Evolutionary conservation across 495 filamentous ascomycete species (phyloP), one percentile per base, ranked within the genome.

Genomic region (Apiosordaria backusii): DNA sequence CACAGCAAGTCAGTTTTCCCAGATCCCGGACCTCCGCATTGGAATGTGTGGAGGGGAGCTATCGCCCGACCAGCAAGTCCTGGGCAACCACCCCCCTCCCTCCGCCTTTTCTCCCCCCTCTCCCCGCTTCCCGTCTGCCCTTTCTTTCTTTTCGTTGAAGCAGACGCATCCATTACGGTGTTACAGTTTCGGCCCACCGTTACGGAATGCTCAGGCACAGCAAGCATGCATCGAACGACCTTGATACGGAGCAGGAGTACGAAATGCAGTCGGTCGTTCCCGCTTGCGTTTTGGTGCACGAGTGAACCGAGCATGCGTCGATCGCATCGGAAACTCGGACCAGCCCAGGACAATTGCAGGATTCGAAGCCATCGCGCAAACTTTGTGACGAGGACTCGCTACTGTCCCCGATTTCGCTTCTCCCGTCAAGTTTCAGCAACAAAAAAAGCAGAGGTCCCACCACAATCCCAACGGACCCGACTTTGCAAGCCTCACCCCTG

Each of bases 1-100:
- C 61, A 68, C 52, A 60, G 27, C 25, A 61, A 55, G 52, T 55
- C 52, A 23, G 22, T 21, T 3, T 23, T 45, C 9, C 35, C 35
- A 55, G 22, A 19, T 55, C 61, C 59, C 71, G 71, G 71, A 68
- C 65, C 55, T 67, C 71, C 68, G 61, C 53, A 54, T 60, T 29
- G 67, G 40, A 55, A 40, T 26, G 23, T 40, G 59, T 26, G 27
- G 61, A 40, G 25, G 35, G 50, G 55, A 61, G 50, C 62, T 63
- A 40, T 21, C 57, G 54, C 60, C 65, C 55, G 54, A 67, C 59
- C 65, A 53, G 60, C 65, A 53, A 59, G 40, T 57, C 26, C 26
- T n/a, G 19, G 50, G 22, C 25, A 61, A 27, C 18, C 16, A 15
- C 54, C 9, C 25, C 40, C 18, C 66, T 50, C 45, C 19, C 57